A percentile compares a stretch with the other conserved stretches of the same genome.
Conservation (phyloP, 805 yeast species). For the Saccharomycodes ludwigii region DNA sequence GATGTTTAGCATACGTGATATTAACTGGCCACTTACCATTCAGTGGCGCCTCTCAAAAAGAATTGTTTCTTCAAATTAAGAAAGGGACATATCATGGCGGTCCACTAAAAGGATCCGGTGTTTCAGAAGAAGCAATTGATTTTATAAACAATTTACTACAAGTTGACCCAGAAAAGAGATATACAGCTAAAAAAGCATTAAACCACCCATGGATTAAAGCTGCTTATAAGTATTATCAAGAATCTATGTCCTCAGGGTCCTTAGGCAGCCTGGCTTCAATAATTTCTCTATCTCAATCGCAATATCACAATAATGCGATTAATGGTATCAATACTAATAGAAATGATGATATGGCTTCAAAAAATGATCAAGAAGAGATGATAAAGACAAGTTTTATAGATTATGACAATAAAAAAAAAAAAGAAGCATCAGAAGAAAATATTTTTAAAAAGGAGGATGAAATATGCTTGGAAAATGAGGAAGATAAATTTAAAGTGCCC, state of each 20-base stretch:
- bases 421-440: slow-evolving; percentile 8
- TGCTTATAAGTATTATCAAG: too few species aligned
- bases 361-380: too few species aligned
- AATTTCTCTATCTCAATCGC: slow-evolving; percentile 57
- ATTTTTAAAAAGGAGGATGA: slow-evolving; percentile 12
- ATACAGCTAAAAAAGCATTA: slow-evolving; percentile 67
- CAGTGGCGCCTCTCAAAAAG: slow-evolving; percentile 84
- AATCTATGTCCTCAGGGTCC: too few species aligned
- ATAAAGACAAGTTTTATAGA: too few species aligned
- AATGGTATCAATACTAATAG: too few species aligned
- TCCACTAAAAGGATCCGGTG: slow-evolving; percentile 51
- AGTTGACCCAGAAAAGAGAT: slow-evolving; percentile 61
- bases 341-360: too few species aligned
- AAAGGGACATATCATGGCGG: slow-evolving; percentile 72
- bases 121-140: slow-evolving; percentile 57
- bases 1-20: slow-evolving; percentile 85
- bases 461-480: too few species aligned
- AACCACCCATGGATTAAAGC: slow-evolving; percentile 69
- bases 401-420: slow-evolving; percentile 7
- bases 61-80: slow-evolving; percentile 62
- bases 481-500: slow-evolving; percentile 20
- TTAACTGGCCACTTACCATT: slow-evolving; percentile 91
- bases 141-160: slow-evolving; percentile 62
- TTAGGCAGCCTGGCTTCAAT: slow-evolving; percentile 24
- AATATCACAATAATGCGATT: slow-evolving; percentile 48